Conservation (phyloP, 345 rosid genomes). For the Gossypium longicalyx region DNA sequence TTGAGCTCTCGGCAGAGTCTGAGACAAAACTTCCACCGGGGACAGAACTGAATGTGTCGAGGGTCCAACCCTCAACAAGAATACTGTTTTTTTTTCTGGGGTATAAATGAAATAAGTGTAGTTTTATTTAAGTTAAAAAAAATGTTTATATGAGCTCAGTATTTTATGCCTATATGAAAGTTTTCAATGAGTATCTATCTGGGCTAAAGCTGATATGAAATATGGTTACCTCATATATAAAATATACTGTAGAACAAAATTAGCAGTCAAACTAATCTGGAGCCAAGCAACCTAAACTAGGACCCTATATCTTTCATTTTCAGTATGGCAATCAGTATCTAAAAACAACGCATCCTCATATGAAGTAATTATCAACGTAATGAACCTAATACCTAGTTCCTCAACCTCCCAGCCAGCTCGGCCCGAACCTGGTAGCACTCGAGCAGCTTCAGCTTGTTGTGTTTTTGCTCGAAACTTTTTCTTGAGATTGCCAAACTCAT, state of each 20-base stretch:
- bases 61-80: no score
- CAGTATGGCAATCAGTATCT: neutral
- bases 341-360: neutral
- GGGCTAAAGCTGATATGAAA: neutral
- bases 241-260: neutral
- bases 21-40: no score
- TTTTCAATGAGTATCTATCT: neutral
- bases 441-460: constrained; percentile 65
- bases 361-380: neutral
- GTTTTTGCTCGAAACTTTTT: constrained; percentile 89
- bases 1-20: no score
- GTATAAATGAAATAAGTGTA: no score
- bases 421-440: constrained; percentile 68
- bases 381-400: constrained; percentile 58
- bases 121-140: neutral
- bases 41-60: no score
- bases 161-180: neutral
- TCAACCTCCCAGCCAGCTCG: constrained; percentile 99
- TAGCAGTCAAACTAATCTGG: neutral
- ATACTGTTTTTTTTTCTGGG: no score
- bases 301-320: neutral
- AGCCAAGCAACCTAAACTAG: no score
- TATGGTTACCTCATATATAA: neutral
- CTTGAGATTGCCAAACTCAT: constrained; percentile 97
- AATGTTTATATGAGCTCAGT: neutral